Evolutionary conservation across 2,329 filamentous ascomycete genomes (phyloP).

Genomic region (Coleophoma cylindrospora): DNA sequence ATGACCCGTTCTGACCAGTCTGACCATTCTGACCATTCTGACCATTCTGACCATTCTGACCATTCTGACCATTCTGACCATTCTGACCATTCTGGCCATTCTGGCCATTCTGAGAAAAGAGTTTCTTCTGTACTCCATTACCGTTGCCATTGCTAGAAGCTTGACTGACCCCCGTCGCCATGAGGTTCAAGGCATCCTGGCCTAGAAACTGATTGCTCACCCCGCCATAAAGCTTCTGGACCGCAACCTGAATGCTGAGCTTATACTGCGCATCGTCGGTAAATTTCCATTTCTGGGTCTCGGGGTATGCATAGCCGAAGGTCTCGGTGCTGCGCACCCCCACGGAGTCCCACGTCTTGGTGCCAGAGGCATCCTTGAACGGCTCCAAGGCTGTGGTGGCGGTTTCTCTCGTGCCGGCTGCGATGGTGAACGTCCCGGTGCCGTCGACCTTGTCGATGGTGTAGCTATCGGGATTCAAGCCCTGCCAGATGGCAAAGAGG

Average conservation of each 20-base stretch:
- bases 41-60: too few species aligned
- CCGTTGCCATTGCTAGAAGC: too few species aligned
- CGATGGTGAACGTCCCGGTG: slow-evolving; percentile 57
- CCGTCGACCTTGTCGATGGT: slow-evolving; percentile 49
- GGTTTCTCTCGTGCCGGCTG: slow-evolving; percentile 47
- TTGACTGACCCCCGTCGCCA: too few species aligned
- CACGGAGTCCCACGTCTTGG: slow-evolving; percentile 14
- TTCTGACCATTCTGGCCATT: not conserved
- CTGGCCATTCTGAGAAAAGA: not conserved
- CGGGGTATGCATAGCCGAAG: slow-evolving; percentile 74
- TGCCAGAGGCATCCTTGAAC: slow-evolving; percentile 47
- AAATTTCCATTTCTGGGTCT: slow-evolving; percentile 37
- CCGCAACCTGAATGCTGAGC: slow-evolving; percentile 7
- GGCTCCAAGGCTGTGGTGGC: slow-evolving; percentile 57
- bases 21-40: too few species aligned
- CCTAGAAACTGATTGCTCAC: slow-evolving; percentile 8
- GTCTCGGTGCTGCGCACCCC: slow-evolving; percentile 15
- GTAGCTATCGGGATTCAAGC: slow-evolving; percentile 63
- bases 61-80: not conserved
- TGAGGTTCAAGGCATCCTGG: not conserved
- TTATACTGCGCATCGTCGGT: slow-evolving; percentile 9
- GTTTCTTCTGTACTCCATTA: not conserved
- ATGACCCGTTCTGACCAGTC: too few species aligned
- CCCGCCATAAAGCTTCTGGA: slow-evolving; percentile 15
- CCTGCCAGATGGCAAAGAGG: slow-evolving; percentile 72